Percentiles rank a stretch among this genome's conserved stretches.
Evolutionary conservation across 805 yeast species (phyloP).

Genomic region (Scheffersomyces ergatensis): DNA sequence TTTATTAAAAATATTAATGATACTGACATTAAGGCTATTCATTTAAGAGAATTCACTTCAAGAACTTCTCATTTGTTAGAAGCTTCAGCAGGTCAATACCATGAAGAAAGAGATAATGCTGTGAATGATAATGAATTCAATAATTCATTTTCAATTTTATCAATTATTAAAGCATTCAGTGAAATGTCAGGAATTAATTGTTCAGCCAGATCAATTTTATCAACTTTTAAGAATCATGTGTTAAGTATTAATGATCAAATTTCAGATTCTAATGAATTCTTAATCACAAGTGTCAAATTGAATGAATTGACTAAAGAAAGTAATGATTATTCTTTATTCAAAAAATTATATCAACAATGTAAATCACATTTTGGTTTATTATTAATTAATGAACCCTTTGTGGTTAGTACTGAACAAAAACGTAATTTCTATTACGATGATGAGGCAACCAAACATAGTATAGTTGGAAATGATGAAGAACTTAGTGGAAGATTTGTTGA

Average conservation of each 20-base stretch:
- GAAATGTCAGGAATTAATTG: constrained; percentile 26
- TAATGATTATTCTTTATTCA: constrained; percentile 20
- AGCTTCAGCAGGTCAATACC: constrained; percentile 45
- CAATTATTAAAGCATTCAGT: constrained; percentile 32
- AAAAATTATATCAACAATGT: constrained; percentile 22
- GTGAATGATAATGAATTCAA: constrained; percentile 18
- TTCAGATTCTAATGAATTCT: constrained; percentile 20
- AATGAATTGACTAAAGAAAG: constrained; percentile 12
- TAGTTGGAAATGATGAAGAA: constrained; percentile 3
- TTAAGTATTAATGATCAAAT: constrained; percentile 31
- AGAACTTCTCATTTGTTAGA: constrained; percentile 69
- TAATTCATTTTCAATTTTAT: constrained; percentile 30
- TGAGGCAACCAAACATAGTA: not conserved
- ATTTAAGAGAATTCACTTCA: constrained; percentile 59
- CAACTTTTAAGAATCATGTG: constrained; percentile 28
- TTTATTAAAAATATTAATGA: constrained; percentile 22
- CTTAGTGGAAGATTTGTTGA: constrained; percentile 10
- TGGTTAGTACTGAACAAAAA: not conserved
- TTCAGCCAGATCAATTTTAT: constrained; percentile 27
- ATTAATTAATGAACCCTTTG: constrained; percentile 13
- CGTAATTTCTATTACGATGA: not conserved
- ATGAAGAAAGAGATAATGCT: constrained; percentile 9
- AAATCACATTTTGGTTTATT: constrained; percentile 32
- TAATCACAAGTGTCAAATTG: constrained; percentile 21
- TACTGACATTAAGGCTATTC: constrained; percentile 46